phyloP scores from a whole-genome alignment of 164 flowering plant genomes.

The Vitis vinifera region ASM3070453v1 NC_081811.1:26218001-26218500 shows the following conservation, averaged over 20 bases:
- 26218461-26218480: slow-evolving; percentile 97
- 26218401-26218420: slow-evolving; percentile 66
- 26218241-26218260: no score
- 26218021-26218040: not conserved
- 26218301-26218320: no score
- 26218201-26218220: not conserved
- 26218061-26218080: no score
- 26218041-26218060: not conserved
- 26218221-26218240: not conserved
- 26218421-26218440: slow-evolving; percentile 96
- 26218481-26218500: slow-evolving; percentile 98
- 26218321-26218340: no score
- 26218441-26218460: slow-evolving; percentile 97
- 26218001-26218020: not conserved
- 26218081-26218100: no score
- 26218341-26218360: not conserved
- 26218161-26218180: no score
- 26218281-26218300: no score
- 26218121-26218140: no score
- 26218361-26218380: not conserved
- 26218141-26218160: no score
- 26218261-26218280: no score
- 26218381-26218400: not conserved
- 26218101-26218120: no score
- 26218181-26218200: no score